Conservation (phyloP, 2,329 filamentous ascomycete species). For the Immersiporthe knoxdaviesiana region DNA sequence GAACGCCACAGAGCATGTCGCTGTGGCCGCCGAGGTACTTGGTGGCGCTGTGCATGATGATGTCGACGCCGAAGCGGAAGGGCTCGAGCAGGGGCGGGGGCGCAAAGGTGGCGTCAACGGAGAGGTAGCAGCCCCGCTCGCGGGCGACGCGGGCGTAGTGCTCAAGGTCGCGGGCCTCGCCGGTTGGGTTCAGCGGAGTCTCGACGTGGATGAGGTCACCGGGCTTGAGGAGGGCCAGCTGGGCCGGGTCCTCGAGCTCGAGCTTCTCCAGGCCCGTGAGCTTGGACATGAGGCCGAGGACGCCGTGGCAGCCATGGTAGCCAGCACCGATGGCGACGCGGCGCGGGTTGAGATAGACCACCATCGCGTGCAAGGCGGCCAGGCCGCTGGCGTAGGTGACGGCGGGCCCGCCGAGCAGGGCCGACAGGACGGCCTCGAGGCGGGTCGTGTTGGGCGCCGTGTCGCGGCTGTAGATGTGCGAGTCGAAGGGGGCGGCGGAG, state of each 20-base stretch:
- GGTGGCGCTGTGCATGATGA: conserved; percentile 90
- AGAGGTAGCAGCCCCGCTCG: conserved; percentile 71
- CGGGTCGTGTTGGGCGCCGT: conserved; percentile 80
- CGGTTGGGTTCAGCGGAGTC: conserved; percentile 90
- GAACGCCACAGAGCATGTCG: conserved; percentile 86
- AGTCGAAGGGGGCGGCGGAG: conserved; percentile 56
- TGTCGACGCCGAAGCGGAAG: conserved; percentile 78
- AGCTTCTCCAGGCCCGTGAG: conserved; percentile 76
- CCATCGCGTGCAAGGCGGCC: conserved; percentile 82
- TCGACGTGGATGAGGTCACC: conserved; percentile 92
- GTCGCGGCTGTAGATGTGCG: conserved; percentile 83
- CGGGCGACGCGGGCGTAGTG: conserved; percentile 75
- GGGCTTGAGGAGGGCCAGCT: conserved; percentile 63
- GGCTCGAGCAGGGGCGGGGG: conserved; percentile 89
- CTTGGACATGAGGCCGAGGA: conserved; percentile 73
- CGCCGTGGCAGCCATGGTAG: conserved; percentile 93
- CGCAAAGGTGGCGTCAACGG: conserved; percentile 90
- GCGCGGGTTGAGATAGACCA: conserved; percentile 82
- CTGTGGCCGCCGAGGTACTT: conserved; percentile 97
- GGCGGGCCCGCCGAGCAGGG: conserved; percentile 69
- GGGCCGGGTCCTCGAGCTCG: conserved; percentile 57
- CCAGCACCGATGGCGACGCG: conserved; percentile 80
- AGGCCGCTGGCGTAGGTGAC: conserved; percentile 85
- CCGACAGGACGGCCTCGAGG: conserved; percentile 79
- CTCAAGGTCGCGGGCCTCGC: conserved; percentile 75